Base-by-base conservation (phyloP, 352 stramenopile species). In the Phytophthora agathidicida region DNA sequence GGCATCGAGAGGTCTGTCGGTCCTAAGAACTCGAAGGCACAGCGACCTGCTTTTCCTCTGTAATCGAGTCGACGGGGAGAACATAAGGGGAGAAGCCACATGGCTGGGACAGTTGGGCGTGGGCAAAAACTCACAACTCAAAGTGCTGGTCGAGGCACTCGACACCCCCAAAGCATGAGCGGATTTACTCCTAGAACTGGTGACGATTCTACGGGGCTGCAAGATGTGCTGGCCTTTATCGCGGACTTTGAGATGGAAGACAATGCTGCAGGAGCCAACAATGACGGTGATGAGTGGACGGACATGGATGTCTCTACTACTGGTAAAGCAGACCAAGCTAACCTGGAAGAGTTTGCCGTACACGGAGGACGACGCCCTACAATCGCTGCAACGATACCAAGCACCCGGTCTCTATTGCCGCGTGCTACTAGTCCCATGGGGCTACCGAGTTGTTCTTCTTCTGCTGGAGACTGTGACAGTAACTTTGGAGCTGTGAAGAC, bases 191-290 rank as follows among this genome's bases (percentile, higher is more conserved):
- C 54, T 3, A 65, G 20, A 7, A 28, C 33, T 19, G 54, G 54
- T n/a, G 46, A 44, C 10, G 56, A 71, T 2, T 30, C 45, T 11
- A 43, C 36, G 31, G 62, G 56, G 3, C 49, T 71, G 22, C 56
- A 67, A 53, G 62, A 71, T 38, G 62, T 71, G 1, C 26, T 71
- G n/a, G 62, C 55, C 8, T 71, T 71, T 30, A 67, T 71, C 36
- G 49, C 48, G 10, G 62, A 71, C 56, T 71, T 71, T 8, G 56
- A 71, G 32, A 58, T 71, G 62, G 62, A 67, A 26, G 56, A 63
- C 24, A 13, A 36, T 7, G 49, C 20, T 20, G 20, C 28, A n/a
- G 39, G n/a, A 23, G 47, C 1, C 16, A 50, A 50, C 16, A 35
- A 60, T 9, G 33, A 50, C 23, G 27, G 30, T 5, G 45, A 59